phyloP scores from a whole-genome alignment of 805 yeast genomes.

The Myxozyma nipponensis region DNA sequence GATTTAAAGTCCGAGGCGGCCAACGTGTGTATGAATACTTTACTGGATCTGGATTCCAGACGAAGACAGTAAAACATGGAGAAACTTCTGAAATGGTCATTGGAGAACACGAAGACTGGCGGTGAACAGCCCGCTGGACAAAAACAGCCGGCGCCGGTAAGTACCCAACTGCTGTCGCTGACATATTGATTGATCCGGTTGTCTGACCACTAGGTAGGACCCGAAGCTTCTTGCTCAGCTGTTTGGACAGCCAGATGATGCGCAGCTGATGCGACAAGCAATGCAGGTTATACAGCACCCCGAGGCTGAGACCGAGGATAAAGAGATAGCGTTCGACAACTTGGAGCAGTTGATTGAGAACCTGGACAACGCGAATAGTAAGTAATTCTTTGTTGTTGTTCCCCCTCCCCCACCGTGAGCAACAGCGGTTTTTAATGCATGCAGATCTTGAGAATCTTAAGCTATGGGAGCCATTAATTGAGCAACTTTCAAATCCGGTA shows the following conservation, averaged over 20 bases:
- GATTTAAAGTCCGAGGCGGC: too few relatives aligned
- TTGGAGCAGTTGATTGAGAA: slow-evolving; percentile 81
- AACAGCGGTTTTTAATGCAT: neutral
- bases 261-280: slow-evolving; percentile 78
- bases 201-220: slow-evolving; percentile 41
- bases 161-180: slow-evolving; percentile 7
- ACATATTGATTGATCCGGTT: neutral
- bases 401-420: too few relatives aligned
- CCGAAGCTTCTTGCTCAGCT: slow-evolving; percentile 75
- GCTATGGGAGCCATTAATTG: slow-evolving; percentile 72
- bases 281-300: slow-evolving; percentile 56
- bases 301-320: slow-evolving; percentile 58
- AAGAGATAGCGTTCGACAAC: slow-evolving; percentile 76
- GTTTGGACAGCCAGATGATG: slow-evolving; percentile 80
- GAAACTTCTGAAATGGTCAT: slow-evolving; percentile 87
- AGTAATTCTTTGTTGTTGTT: neutral
- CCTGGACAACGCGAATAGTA: slow-evolving; percentile 83
- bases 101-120: slow-evolving; percentile 69
- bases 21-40: too few relatives aligned
- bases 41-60: too few relatives aligned
- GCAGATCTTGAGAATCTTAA: slow-evolving; percentile 66
- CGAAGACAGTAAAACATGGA: too few relatives aligned
- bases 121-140: slow-evolving; percentile 56
- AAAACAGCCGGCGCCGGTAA: slow-evolving; percentile 33
- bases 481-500: slow-evolving; percentile 46